Evolutionary conservation across 805 yeast species (phyloP).

Genomic region (Monosporozyma aerobia): DNA sequence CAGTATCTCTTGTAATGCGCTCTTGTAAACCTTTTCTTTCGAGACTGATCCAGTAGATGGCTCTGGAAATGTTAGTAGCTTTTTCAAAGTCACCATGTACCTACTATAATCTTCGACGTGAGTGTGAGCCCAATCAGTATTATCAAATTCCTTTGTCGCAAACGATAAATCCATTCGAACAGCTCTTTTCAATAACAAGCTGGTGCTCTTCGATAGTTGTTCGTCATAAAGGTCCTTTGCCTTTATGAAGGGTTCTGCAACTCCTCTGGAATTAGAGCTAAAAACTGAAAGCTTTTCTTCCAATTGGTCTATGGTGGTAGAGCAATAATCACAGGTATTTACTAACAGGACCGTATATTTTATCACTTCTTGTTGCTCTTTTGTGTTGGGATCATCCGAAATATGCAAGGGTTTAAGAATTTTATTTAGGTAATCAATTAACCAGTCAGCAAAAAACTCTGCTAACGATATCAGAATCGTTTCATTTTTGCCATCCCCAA

Average conservation of each 20-base stretch:
- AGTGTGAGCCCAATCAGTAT: slow-evolving; percentile 63
- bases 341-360: slow-evolving; percentile 60
- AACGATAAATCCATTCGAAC: slow-evolving; percentile 52
- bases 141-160: slow-evolving; percentile 76
- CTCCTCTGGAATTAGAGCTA: slow-evolving; percentile 34
- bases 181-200: slow-evolving; percentile 42
- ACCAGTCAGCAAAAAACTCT: slow-evolving; percentile 54
- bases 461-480: slow-evolving; percentile 36
- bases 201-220: slow-evolving; percentile 49
- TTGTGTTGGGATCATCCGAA: slow-evolving; percentile 16
- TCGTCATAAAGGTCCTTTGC: slow-evolving; percentile 50
- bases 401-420: slow-evolving; percentile 45
- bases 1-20: slow-evolving; percentile 33
- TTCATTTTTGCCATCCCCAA: slow-evolving; percentile 23
- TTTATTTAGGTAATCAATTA: slow-evolving; percentile 47
- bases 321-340: slow-evolving; percentile 85
- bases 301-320: slow-evolving; percentile 67
- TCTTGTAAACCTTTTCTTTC: slow-evolving; percentile 28
- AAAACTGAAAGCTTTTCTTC: slow-evolving; percentile 47
- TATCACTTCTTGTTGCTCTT: slow-evolving; percentile 41
- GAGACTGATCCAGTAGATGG: slow-evolving; percentile 18
- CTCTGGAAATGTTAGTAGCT: slow-evolving; percentile 27
- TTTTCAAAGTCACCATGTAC: slow-evolving; percentile 52
- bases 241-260: slow-evolving; percentile 42
- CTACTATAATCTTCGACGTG: slow-evolving; percentile 65